These are phyloP conservation scores for Fusarium ambrosium DNA, from an alignment of 2,329 filamentous ascomycete species.

Conservation along the genomic window DNA sequence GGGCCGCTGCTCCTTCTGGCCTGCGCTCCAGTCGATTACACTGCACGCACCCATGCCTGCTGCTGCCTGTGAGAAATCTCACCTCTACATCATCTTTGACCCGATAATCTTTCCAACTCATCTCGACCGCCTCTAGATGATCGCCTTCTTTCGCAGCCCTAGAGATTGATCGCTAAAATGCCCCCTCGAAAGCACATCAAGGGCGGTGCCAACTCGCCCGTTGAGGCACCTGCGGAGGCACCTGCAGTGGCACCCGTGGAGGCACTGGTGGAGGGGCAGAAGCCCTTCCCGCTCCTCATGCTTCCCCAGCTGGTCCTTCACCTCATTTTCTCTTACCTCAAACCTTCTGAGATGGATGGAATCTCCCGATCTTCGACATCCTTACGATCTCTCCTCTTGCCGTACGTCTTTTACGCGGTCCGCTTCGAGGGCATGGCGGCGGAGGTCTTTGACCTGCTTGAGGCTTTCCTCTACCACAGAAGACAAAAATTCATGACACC, in stretches of 20 bases:
- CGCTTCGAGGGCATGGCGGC: background rate
- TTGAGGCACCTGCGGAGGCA: background rate
- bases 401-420: background rate
- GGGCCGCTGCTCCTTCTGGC: background rate
- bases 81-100: background rate
- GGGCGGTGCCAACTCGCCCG: background rate
- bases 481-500: background rate
- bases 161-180: background rate
- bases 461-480: background rate
- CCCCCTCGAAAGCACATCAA: background rate
- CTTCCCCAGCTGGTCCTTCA: background rate
- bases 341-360: background rate
- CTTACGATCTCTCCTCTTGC: background rate
- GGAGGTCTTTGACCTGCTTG: background rate
- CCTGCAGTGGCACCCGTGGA: background rate
- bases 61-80: background rate
- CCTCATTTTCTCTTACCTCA: background rate
- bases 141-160: background rate
- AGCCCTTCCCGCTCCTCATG: background rate
- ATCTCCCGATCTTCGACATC: background rate
- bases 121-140: background rate
- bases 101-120: background rate
- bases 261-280: background rate
- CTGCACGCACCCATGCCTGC: background rate
- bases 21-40: background rate